Conservation (phyloP, 2,329 filamentous ascomycete genomes). For the Fusarium lyarnte region DNA sequence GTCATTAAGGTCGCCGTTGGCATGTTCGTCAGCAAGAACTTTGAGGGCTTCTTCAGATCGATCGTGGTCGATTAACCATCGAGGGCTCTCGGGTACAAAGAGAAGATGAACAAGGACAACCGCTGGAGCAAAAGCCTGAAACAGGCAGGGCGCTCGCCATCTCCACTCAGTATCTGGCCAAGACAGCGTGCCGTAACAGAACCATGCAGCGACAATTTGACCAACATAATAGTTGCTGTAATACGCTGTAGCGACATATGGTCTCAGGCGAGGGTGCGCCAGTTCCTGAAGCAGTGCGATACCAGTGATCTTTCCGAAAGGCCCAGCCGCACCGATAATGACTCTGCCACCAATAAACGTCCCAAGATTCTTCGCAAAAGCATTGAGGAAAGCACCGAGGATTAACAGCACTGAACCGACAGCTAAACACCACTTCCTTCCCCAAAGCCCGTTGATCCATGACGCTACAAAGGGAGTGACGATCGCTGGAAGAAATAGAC, state of each 20-base stretch:
- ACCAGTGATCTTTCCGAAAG: conserved; percentile 20
- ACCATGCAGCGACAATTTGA: conserved; percentile 25
- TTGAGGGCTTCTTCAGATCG: conserved; percentile 54
- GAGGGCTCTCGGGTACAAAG: conserved; percentile 53
- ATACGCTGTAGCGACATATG: conserved; percentile 21
- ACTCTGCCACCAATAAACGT: conserved; percentile 22
- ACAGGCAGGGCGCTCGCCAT: conserved; percentile 27
- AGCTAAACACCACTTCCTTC: conserved; percentile 23
- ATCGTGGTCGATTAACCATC: conserved; percentile 50
- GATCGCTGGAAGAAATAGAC: conserved; percentile 29
- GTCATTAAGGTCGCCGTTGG: conserved; percentile 65
- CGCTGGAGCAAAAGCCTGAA: conserved; percentile 27
- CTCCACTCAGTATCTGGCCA: conserved; percentile 20
- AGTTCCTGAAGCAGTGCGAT: conserved; percentile 28
- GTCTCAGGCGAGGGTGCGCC: conserved; percentile 25
- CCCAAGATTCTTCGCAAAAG: conserved; percentile 14
- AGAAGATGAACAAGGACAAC: conserved; percentile 22
- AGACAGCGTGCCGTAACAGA: conserved; percentile 15
- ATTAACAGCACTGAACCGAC: conserved; percentile 14
- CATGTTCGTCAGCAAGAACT: conserved; percentile 69
- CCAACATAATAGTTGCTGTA: conserved; percentile 31
- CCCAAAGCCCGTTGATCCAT: conserved; percentile 21
- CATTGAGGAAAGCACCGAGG: conserved; percentile 20
- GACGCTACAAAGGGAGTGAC: conserved; percentile 24
- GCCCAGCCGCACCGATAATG: conserved; percentile 18